These are phyloP conservation scores for Theobroma cacao DNA, from an alignment of 345 rosid genomes.

Conservation along the genomic window DNA sequence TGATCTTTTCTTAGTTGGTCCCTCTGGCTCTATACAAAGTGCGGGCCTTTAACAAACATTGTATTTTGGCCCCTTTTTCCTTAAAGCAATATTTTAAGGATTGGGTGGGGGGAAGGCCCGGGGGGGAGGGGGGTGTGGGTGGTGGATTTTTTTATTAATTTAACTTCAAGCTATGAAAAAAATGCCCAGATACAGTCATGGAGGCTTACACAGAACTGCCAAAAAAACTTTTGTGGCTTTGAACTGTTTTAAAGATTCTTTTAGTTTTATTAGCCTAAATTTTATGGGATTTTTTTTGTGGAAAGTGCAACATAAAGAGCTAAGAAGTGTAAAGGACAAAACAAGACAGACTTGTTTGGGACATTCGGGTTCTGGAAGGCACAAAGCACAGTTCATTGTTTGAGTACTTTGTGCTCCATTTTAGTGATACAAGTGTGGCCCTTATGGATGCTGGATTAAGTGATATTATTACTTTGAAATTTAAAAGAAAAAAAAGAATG, in stretches of 20 bases:
- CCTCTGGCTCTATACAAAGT: not conserved
- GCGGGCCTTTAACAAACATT: not conserved
- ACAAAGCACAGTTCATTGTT: not conserved
- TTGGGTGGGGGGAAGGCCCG: not conserved
- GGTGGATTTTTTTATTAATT: not conserved
- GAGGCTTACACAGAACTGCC: not conserved
- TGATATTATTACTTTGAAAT: too few species aligned
- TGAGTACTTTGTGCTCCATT: not conserved
- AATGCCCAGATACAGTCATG: not conserved
- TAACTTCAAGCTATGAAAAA: not conserved
- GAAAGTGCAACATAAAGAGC: not conserved
- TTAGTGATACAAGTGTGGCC: not conserved
- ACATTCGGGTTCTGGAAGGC: not conserved
- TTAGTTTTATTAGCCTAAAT: not conserved
- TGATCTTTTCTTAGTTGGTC: not conserved
- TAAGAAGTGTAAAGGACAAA: not conserved
- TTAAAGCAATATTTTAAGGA: not conserved
- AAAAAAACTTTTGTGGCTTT: not conserved
- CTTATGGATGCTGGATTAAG: too few species aligned
- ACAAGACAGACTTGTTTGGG: not conserved
- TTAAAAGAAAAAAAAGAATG: too few species aligned
- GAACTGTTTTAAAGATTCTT: not conserved
- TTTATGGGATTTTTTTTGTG: not conserved
- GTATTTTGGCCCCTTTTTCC: not conserved
- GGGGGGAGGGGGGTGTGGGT: not conserved